A percentile compares a stretch with the other conserved stretches of the same genome.
phyloP scores from a whole-genome alignment of 345 rosid genomes.

The Eucalyptus pumila region DNA sequence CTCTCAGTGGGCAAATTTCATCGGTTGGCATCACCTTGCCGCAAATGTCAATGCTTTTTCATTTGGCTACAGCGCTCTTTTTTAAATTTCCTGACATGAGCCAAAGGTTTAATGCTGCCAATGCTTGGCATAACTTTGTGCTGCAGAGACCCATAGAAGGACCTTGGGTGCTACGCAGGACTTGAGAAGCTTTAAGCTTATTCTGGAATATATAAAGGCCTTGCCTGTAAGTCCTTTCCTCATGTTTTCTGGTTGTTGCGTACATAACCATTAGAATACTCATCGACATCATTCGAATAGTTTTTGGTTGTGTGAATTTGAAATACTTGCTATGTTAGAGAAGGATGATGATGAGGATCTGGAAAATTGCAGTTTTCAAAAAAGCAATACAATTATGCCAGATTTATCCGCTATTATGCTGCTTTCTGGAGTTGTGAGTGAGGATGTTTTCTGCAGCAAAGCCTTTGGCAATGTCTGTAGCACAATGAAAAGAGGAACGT shows the following conservation, averaged over 20 bases:
- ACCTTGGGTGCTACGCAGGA: slow-evolving; percentile 51
- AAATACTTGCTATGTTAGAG: not conserved
- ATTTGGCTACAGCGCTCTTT: not conserved
- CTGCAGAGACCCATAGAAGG: slow-evolving; percentile 73
- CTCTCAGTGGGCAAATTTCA: not conserved
- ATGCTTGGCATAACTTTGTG: not conserved
- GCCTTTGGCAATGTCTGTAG: not conserved
- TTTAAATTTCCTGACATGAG: not conserved
- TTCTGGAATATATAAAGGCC: slow-evolving; percentile 80
- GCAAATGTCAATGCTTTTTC: not conserved
- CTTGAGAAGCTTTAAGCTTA: slow-evolving; percentile 74
- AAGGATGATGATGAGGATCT: not conserved
- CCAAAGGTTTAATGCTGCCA: not conserved
- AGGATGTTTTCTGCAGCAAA: not conserved
- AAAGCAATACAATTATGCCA: not conserved
- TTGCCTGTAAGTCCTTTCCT: slow-evolving; percentile 56
- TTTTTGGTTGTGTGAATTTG: not conserved
- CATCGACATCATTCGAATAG: not conserved
- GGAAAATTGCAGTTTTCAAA: not conserved
- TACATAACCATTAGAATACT: not conserved
- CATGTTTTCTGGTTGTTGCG: not conserved
- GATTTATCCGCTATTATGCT: not conserved
- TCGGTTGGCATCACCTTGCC: not conserved
- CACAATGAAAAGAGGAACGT: not conserved
- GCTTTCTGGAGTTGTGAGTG: not conserved